Percentiles rank a stretch among this genome's conserved stretches.
phyloP scores from a whole-genome alignment of 139 green algal species.

The Nannochloris sp. region DNA sequence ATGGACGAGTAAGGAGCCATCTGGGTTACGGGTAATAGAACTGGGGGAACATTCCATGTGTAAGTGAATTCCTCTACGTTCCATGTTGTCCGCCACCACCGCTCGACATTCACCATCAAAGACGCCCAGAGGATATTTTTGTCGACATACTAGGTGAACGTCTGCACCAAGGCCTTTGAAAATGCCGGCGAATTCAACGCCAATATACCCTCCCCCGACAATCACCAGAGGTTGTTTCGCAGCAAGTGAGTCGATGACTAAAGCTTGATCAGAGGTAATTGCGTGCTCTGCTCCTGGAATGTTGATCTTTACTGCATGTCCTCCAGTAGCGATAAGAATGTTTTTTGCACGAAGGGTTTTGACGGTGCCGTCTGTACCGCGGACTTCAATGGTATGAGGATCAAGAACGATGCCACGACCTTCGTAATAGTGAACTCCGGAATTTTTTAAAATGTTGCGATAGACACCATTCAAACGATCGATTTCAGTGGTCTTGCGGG shows the following conservation, averaged over 20 bases:
- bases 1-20: constrained; percentile 8
- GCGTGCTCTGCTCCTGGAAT: constrained; percentile 83
- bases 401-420: constrained; percentile 75
- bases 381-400: constrained; percentile 70
- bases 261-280: constrained; percentile 86
- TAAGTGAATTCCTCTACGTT: constrained; percentile 34
- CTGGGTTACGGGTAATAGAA: constrained; percentile 1
- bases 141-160: constrained; percentile 60
- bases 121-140: constrained; percentile 8
- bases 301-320: constrained; percentile 51
- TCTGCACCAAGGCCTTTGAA: constrained; percentile 82
- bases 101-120: constrained; percentile 65
- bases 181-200: constrained; percentile 94
- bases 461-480: constrained; percentile 86
- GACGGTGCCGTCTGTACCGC: constrained; percentile 11
- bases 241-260: constrained; percentile 67
- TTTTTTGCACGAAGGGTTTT: constrained; percentile 46
- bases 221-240: constrained; percentile 62
- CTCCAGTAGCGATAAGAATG: constrained; percentile 90
- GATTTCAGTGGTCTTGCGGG: constrained; percentile 81
- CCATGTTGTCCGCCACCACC: constrained; percentile 52
- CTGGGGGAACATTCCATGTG: constrained; percentile 19
- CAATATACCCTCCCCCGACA: constrained; percentile 94
- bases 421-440: constrained; percentile 49
- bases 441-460: constrained; percentile 72